Conservation (phyloP, 495 filamentous ascomycete genomes). For the Cenococcum geophilum region DNA sequence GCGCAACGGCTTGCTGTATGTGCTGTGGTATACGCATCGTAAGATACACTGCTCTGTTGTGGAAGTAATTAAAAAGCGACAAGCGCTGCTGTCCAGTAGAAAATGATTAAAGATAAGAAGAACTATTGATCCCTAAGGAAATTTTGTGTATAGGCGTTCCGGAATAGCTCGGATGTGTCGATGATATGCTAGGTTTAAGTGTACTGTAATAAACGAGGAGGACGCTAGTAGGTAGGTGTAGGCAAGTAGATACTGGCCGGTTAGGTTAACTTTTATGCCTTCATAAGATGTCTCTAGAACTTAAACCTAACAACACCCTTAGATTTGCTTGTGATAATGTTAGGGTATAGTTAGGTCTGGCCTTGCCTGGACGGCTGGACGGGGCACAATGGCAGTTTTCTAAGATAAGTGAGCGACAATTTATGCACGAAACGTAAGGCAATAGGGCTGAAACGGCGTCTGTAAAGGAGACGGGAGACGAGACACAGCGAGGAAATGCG, state of each 20-base stretch:
- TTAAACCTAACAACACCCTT: not conserved
- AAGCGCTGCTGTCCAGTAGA: not conserved
- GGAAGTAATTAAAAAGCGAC: not conserved
- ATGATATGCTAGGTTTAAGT: not conserved
- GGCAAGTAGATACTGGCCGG: not conserved
- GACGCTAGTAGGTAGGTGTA: too few relatives aligned
- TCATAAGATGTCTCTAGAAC: not conserved
- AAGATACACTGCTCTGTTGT: not conserved
- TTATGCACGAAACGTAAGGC: not conserved
- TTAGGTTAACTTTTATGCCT: not conserved
- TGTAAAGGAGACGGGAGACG: not conserved
- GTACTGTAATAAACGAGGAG: not conserved
- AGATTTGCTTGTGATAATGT: too few relatives aligned
- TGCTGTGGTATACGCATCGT: conserved; percentile 11
- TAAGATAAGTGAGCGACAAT: not conserved
- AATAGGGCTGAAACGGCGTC: not conserved
- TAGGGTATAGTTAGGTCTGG: too few relatives aligned
- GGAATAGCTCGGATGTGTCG: not conserved
- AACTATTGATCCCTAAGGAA: not conserved
- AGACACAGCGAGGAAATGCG: not conserved
- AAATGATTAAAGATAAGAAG: not conserved
- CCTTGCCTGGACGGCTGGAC: too few relatives aligned
- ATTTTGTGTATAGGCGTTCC: not conserved
- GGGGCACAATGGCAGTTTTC: too few relatives aligned
- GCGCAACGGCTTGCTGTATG: not conserved